Evolutionary conservation across 2,329 filamentous ascomycete genomes (phyloP).

Genomic region (Magnaporthiopsis incrustans): DNA sequence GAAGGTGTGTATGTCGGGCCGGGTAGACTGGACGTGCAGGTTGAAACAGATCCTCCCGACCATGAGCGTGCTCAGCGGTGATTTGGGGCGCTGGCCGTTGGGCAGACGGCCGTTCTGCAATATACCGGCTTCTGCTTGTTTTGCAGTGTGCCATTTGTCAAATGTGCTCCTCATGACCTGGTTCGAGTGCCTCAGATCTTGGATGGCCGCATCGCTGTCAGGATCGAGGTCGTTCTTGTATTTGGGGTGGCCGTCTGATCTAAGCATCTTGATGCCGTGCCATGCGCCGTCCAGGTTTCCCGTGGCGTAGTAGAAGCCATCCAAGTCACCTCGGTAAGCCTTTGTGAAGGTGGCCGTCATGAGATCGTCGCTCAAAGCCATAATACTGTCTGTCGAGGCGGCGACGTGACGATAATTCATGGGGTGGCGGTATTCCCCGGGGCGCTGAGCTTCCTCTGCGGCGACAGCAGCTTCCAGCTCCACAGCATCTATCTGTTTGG

Average conservation of each 20-base stretch:
- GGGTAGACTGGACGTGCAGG: conserved; percentile 51
- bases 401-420: background rate
- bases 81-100: background rate
- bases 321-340: conserved; percentile 15
- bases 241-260: conserved; percentile 25
- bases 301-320: conserved; percentile 12
- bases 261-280: conserved; percentile 23
- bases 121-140: background rate
- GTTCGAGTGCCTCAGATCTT: background rate
- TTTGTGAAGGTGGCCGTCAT: conserved; percentile 20
- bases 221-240: conserved; percentile 18
- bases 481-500: background rate
- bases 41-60: conserved; percentile 52
- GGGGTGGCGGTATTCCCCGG: conserved; percentile 2
- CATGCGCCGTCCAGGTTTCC: conserved; percentile 22
- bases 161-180: background rate
- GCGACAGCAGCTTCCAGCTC: background rate
- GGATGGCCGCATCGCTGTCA: background rate
- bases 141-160: background rate
- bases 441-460: background rate
- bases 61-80: conserved; percentile 6
- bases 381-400: conserved; percentile 19
- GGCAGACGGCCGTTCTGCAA: background rate
- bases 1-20: conserved; percentile 61
- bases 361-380: conserved; percentile 24